Evolutionary conservation across 2,329 filamentous ascomycete species (phyloP).

Genomic region (Blumeriella jaapii): DNA sequence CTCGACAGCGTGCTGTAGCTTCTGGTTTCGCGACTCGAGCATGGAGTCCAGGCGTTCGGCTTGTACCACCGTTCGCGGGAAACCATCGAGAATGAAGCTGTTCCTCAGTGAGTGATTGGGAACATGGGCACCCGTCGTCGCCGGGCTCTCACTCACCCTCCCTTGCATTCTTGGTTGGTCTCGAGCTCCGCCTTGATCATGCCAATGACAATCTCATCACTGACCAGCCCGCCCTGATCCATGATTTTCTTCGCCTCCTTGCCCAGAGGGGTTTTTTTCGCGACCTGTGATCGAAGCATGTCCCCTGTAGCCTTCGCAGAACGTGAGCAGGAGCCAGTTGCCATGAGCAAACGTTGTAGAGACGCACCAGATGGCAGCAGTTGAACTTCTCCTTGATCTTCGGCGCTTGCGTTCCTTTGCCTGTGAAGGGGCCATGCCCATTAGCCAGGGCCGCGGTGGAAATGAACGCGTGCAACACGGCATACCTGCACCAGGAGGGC

Average conservation of each 20-base stretch:
- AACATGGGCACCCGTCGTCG: not conserved
- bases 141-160: slow-evolving; percentile 54
- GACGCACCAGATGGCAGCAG: slow-evolving; percentile 85
- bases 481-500: slow-evolving; percentile 92
- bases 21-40: slow-evolving; percentile 67
- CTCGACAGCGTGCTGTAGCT: slow-evolving; percentile 89
- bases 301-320: slow-evolving; percentile 76
- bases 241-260: slow-evolving; percentile 99
- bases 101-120: slow-evolving; percentile 3
- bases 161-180: slow-evolving; percentile 88
- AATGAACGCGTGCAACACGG: slow-evolving; percentile 16
- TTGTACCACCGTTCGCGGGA: slow-evolving; percentile 92
- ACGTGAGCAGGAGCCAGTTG: slow-evolving; percentile 15
- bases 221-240: slow-evolving; percentile 94
- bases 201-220: slow-evolving; percentile 97
- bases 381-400: slow-evolving; percentile 97
- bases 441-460: no score
- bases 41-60: slow-evolving; percentile 91
- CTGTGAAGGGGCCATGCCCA: no score
- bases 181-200: slow-evolving; percentile 99
- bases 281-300: slow-evolving; percentile 97
- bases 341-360: not conserved
- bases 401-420: slow-evolving; percentile 97
- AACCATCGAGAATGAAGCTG: slow-evolving; percentile 97
- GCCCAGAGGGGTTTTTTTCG: slow-evolving; percentile 90